A percentile compares a stretch with the other conserved stretches of the same genome.
Conservation (phyloP, 192 early-diverging fungal genomes). For the Podila minutissima region DNA sequence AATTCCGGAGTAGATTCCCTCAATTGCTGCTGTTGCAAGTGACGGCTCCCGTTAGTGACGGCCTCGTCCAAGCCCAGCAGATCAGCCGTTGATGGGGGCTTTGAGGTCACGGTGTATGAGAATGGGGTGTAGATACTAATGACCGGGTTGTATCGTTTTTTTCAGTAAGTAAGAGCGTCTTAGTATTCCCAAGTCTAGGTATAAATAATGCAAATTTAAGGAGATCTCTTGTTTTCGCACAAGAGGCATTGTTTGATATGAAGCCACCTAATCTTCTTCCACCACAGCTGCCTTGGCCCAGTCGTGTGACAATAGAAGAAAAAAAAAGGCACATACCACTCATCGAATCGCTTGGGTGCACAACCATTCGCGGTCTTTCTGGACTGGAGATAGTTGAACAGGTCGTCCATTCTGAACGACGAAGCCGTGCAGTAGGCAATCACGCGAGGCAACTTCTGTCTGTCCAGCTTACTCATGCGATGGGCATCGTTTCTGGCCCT, state of each 20-base stretch:
- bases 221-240: neutral
- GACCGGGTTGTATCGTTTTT: neutral
- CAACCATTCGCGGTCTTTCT: constrained; percentile 70
- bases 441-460: constrained; percentile 78
- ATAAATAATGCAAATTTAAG: neutral
- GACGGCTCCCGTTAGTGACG: constrained; percentile 21
- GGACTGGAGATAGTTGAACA: constrained; percentile 80
- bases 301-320: constrained; percentile 1
- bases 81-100: constrained; percentile 56
- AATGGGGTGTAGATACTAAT: constrained; percentile 65
- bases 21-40: constrained; percentile 15
- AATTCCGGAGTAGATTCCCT: constrained; percentile 66
- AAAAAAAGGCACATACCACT: constrained; percentile 62
- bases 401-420: constrained; percentile 78
- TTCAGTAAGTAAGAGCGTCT: neutral
- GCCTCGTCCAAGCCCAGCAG: constrained; percentile 47
- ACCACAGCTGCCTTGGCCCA: neutral
- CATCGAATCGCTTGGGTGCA: constrained; percentile 81
- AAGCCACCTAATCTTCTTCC: neutral
- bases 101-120: constrained; percentile 51
- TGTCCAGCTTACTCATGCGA: constrained; percentile 77
- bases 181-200: neutral
- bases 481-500: constrained; percentile 74
- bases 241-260: neutral
- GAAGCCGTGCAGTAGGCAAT: constrained; percentile 89